Evolutionary conservation across 2,329 filamentous ascomycete species (phyloP).

Genomic region (Stemphylium lycopersici): DNA sequence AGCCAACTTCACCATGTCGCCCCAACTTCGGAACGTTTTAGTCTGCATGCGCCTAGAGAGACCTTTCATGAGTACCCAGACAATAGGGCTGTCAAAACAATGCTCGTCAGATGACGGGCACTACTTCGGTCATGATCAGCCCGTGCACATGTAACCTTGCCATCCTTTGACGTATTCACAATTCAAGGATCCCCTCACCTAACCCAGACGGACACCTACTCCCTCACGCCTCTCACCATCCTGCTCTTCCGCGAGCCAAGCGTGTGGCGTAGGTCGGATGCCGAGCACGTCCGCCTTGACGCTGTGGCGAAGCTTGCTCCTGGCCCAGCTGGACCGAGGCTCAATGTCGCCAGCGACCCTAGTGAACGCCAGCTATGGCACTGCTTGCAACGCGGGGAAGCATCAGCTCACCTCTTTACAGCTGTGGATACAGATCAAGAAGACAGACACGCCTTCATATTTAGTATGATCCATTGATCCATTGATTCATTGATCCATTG

Average conservation of each 20-base stretch:
- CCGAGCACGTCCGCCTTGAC: background rate
- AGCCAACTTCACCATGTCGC: constrained; percentile 11
- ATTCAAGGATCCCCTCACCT: background rate
- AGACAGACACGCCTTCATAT: constrained; percentile 5
- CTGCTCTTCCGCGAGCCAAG: background rate
- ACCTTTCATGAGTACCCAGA: background rate
- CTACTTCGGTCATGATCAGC: background rate
- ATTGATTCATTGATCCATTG: background rate
- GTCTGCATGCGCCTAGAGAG: background rate
- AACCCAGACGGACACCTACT: background rate
- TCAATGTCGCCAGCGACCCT: background rate
- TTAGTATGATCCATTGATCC: background rate
- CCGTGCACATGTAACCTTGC: constrained; percentile 1
- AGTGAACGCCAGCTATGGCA: constrained; percentile 4
- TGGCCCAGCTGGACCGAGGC: constrained; percentile 8
- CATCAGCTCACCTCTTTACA: background rate
- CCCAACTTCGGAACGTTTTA: constrained; percentile 6
- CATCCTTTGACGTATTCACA: background rate
- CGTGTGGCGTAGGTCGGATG: background rate
- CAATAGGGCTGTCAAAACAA: background rate
- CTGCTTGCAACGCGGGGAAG: constrained; percentile 3
- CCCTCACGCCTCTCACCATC: background rate
- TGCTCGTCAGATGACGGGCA: constrained; percentile 2
- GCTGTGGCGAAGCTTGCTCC: background rate
- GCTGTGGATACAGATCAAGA: background rate